Conservation (phyloP, 768 basidiomycete genomes). For the Tricholoma terreum region DNA sequence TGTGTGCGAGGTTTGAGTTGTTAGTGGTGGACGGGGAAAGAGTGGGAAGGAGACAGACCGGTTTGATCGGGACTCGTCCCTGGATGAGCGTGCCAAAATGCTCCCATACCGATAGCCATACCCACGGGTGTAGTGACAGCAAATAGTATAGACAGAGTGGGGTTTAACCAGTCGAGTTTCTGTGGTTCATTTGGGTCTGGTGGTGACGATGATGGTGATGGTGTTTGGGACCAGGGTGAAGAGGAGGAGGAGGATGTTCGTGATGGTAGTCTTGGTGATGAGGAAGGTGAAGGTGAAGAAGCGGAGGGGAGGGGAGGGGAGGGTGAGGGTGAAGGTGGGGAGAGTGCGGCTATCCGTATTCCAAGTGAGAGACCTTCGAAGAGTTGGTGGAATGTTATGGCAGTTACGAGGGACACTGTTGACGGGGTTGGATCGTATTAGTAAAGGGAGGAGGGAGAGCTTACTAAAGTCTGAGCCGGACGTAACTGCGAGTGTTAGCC, state of each 20-base stretch:
- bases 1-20: constrained; percentile 13
- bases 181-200: neutral
- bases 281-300: constrained; percentile 3
- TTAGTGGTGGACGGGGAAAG: too few relatives aligned
- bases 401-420: constrained; percentile 67
- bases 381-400: constrained; percentile 78
- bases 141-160: constrained; percentile 58
- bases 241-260: constrained; percentile 10
- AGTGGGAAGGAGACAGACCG: constrained; percentile 14
- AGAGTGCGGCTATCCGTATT: constrained; percentile 71
- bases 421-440: neutral
- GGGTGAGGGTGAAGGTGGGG: constrained; percentile 28
- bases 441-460: constrained; percentile 21
- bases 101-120: constrained; percentile 55
- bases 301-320: neutral
- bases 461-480: constrained; percentile 67
- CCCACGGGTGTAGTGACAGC: constrained; percentile 73
- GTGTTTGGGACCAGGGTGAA: neutral
- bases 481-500: constrained; percentile 71
- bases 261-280: neutral
- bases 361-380: constrained; percentile 85
- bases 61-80: constrained; percentile 19
- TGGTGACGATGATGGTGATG: neutral
- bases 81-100: constrained; percentile 36
- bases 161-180: constrained; percentile 40